These are phyloP conservation scores for Aristolochia fimbriata DNA, from an alignment of 164 flowering plant species.

Conservation along the genomic window DNA sequence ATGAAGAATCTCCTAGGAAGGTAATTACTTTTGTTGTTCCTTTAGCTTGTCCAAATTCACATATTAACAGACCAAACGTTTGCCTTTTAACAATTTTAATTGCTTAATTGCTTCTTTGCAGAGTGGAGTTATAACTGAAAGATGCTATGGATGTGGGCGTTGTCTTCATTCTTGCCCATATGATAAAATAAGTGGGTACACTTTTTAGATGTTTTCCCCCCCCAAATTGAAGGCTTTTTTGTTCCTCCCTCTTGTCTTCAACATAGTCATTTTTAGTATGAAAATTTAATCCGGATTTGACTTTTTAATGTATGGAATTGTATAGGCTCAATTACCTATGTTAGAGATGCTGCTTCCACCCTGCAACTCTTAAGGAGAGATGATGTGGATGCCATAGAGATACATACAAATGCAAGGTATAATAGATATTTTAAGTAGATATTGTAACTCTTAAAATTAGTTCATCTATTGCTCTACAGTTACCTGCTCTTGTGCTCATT, in stretches of 20 bases:
- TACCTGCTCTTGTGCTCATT: too few relatives aligned
- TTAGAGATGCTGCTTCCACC: conserved; percentile 52
- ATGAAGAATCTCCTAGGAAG: conserved; percentile 4
- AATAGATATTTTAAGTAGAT: too few relatives aligned
- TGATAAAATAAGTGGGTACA: conserved; percentile 63
- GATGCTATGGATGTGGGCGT: conserved; percentile 93
- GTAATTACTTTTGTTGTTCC: background rate
- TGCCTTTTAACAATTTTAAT: background rate
- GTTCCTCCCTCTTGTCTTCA: too few relatives aligned
- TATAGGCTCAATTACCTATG: conserved; percentile 42
- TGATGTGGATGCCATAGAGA: conserved; percentile 73
- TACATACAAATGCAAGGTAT: conserved; percentile 83
- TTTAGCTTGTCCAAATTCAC: background rate
- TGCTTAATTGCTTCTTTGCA: conserved; percentile 17
- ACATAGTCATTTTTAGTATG: too few relatives aligned
- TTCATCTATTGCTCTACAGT: too few relatives aligned
- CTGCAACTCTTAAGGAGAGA: conserved; percentile 47
- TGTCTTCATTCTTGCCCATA: conserved; percentile 80
- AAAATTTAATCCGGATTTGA: background rate
- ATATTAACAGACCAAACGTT: too few relatives aligned
- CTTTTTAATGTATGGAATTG: background rate
- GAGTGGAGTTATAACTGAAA: conserved; percentile 68
- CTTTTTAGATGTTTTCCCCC: background rate
- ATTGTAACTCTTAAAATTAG: too few relatives aligned
- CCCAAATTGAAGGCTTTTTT: too few relatives aligned